Percentiles rank a stretch among this genome's conserved stretches.
These are phyloP conservation scores for Cryptococcus amylolentus DNA, from an alignment of 1,284 basidiomycete species.

Conservation along the genomic window DNA sequence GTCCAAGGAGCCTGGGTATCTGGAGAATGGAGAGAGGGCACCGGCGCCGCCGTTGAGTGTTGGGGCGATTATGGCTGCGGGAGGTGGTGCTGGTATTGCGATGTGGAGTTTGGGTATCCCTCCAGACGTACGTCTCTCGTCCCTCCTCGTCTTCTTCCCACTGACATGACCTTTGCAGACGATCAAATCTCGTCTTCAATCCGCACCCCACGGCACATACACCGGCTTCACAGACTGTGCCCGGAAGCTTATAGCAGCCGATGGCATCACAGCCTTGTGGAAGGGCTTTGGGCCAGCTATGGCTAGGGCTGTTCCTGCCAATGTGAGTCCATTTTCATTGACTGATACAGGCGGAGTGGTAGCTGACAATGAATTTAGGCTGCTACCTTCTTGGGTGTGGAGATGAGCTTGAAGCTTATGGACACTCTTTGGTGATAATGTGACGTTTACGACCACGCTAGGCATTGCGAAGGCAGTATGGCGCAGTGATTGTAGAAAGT, in stretches of 20 bases:
- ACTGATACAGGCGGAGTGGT: neutral
- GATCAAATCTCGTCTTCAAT: constrained; percentile 93
- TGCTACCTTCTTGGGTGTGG: constrained; percentile 50
- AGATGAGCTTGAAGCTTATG: constrained; percentile 50
- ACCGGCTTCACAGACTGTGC: constrained; percentile 90
- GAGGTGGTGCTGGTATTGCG: constrained; percentile 90
- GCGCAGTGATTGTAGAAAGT: too few species aligned
- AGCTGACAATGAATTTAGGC: constrained; percentile 18
- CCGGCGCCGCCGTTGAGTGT: constrained; percentile 80
- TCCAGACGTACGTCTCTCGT: constrained; percentile 70
- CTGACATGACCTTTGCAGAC: constrained; percentile 56
- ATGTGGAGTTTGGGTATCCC: constrained; percentile 98
- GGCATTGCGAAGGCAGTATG: too few species aligned
- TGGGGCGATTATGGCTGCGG: constrained; percentile 82
- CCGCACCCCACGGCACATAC: constrained; percentile 95
- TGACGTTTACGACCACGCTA: too few species aligned
- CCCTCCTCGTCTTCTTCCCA: constrained; percentile 1
- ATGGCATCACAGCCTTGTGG: constrained; percentile 87
- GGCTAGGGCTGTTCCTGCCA: constrained; percentile 66
- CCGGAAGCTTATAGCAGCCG: constrained; percentile 83
- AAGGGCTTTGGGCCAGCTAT: constrained; percentile 97
- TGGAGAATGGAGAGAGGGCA: constrained; percentile 58
- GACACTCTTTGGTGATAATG: constrained; percentile 37
- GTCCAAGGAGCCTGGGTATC: constrained; percentile 35
- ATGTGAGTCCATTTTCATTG: constrained; percentile 48